Conservation (phyloP, 2,329 filamentous ascomycete species). For the Trichoderma breve region DNA sequence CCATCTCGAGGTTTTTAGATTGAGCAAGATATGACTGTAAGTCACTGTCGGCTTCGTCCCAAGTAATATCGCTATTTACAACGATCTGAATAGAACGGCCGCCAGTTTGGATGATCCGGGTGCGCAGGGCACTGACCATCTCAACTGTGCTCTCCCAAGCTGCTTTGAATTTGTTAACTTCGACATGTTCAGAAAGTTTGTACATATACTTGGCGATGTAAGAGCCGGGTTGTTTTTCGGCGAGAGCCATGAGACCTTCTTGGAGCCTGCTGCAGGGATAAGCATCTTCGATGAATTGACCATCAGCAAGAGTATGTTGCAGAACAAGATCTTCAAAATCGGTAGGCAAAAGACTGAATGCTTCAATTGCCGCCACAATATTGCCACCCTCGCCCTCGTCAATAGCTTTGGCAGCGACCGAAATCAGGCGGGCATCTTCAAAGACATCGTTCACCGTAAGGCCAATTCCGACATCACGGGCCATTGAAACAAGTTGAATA, state of each 20-base stretch:
- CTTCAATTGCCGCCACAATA: not conserved
- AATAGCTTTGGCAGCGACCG: slow-evolving; percentile 1
- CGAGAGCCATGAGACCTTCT: slow-evolving; percentile 30
- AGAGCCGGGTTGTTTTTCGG: slow-evolving; percentile 31
- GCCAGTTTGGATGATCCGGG: slow-evolving; percentile 23
- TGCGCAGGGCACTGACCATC: slow-evolving; percentile 22
- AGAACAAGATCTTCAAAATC: not conserved
- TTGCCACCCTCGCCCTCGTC: not conserved
- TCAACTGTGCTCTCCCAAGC: slow-evolving; percentile 25
- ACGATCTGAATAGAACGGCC: slow-evolving; percentile 20
- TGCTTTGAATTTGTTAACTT: slow-evolving; percentile 21
- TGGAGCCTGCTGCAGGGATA: slow-evolving; percentile 26
- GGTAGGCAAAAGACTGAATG: slow-evolving; percentile 8
- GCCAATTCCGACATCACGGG: slow-evolving; percentile 14
- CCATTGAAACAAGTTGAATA: slow-evolving; percentile 20
- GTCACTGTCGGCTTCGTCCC: not conserved
- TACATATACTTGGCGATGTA: slow-evolving; percentile 35
- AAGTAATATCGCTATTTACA: slow-evolving; percentile 15
- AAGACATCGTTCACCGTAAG: slow-evolving; percentile 20
- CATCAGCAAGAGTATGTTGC: not conserved
- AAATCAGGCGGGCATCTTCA: slow-evolving; percentile 18
- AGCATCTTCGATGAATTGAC: slow-evolving; percentile 21
- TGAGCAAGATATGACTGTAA: not conserved
- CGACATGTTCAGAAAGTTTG: slow-evolving; percentile 20
- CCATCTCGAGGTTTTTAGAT: not conserved